These are phyloP conservation scores for Alternaria consortialis DNA, from an alignment of 2,329 filamentous ascomycete genomes.

Conservation along the genomic window DNA sequence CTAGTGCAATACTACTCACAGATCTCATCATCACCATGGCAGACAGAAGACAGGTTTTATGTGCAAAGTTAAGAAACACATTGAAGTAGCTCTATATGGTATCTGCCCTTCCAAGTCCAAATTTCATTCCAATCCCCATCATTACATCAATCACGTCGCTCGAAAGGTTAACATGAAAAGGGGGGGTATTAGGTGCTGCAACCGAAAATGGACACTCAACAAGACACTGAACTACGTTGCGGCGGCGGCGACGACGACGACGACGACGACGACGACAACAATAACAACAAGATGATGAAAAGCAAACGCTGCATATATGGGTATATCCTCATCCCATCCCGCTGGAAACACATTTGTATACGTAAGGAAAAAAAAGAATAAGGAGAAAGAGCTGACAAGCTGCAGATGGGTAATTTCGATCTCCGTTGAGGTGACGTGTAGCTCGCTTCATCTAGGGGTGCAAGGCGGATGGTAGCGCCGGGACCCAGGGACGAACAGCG, in stretches of 20 bases:
- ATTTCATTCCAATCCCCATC: conserved; percentile 6
- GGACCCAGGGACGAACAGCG: conserved; percentile 19
- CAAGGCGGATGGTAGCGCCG: background rate
- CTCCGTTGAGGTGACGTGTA: conserved; percentile 50
- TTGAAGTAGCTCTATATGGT: conserved; percentile 13
- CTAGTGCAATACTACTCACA: background rate
- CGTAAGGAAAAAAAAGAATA: conserved; percentile 27
- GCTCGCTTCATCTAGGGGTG: conserved; percentile 37
- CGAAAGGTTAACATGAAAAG: conserved; percentile 4
- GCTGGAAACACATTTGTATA: conserved; percentile 22
- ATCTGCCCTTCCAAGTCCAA: conserved; percentile 5
- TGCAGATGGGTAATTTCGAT: background rate
- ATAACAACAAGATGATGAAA: conserved; percentile 7
- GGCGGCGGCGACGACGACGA: background rate
- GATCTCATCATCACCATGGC: background rate
- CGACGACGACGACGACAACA: background rate
- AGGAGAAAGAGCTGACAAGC: background rate
- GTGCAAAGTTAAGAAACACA: conserved; percentile 2
- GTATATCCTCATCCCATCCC: conserved; percentile 34
- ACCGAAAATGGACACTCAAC: conserved; percentile 5
- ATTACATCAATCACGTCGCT: conserved; percentile 18
- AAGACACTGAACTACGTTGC: conserved; percentile 9
- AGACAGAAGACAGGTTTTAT: background rate
- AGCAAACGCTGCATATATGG: conserved; percentile 23
- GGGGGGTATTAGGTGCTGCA: conserved; percentile 16